Base-by-base conservation (phyloP, 352 stramenopile genomes). In the Phytophthora hybrid region DNA sequence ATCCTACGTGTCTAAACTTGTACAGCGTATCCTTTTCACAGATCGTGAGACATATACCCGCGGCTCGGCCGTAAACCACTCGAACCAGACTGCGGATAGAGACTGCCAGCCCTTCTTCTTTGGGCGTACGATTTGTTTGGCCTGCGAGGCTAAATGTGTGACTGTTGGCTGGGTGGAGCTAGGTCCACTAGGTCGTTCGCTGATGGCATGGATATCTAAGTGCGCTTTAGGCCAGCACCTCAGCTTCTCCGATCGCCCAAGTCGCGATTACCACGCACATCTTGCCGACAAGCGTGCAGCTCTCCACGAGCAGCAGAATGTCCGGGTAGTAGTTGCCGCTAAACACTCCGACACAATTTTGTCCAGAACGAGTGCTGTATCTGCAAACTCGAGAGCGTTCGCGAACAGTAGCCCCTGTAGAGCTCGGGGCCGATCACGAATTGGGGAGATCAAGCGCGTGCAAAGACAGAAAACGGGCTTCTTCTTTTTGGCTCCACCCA, bases 1-100 rank as follows among this genome's bases (percentile, higher is more conserved):
- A 66, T 21, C 59, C 60, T 26, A 37, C 31, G 34, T 75, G 47
- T 59, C 68, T 63, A 57, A 71, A 71, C 59, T 67, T 56, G 49
- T 67, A 71, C 9, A 71, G 61, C 19, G 44, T 62, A 23, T 60
- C 41, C 63, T 75, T 19, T 66, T 66, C 1, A 59, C 57, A 70
- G 61, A 59, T 47, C 18, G 32, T 11, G 54, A 65, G 2, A 8
- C 23, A 39, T 59, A 70, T 7, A 70, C 60, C 47, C 61, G 61
- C 2, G 68, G 55, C 14, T 66, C 55, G 26, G 60, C 23, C 1
- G 61, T 63, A 29, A 75, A 59, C 61, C 61, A 70, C 37, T 69
- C 44, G 29, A 41, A 67, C 47, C 61, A 75, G 53, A 64, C 26
- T 23, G 44, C 19, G 0, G 49, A 16, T 13, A 66, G 47, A 10